Evolutionary conservation across 257 asterid genomes (phyloP), one percentile per base, ranked within the genome.

Genomic region (Echium plantagineum): DNA sequence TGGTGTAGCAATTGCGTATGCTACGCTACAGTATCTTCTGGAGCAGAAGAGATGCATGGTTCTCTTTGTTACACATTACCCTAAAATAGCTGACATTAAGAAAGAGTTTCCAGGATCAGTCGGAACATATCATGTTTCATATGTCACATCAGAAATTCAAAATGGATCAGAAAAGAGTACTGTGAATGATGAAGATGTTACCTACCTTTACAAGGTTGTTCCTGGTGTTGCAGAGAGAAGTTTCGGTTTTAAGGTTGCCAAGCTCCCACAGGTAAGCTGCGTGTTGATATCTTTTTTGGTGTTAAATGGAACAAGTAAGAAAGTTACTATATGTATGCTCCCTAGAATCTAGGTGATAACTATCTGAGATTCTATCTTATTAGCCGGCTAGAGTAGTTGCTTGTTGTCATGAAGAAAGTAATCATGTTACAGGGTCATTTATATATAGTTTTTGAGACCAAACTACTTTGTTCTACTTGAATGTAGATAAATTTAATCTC

Each of bases 1-100:
- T 28, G 98, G 98, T 10, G 95, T 91, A 55, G 90, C 98, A 60
- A 91, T 91, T 65, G 98, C 98, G 35, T 84, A 84, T 77, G 93
- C 98, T 12, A 84, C 96, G 5, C 65, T 91, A 60, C 94, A 77
- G 46, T 77, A 76, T 75, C 94, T 91, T 65, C 81, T 91, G 7
- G 71, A 84, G 72, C 83, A 62, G 66, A 85, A 80, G 69, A 79
- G 75, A 77, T 88, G 90, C 66, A 73, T 74, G 77, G 83, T 81
- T 61, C 93, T 91, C 60, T 91, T 85, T 66, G 98, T 91, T 69
- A 85, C 98, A 49, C 98, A 91, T 68, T 91, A 91, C 72, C 98
- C 95, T 51, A 89, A 88, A 71, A 78, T 91, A 71, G 78, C 68
- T n/a, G 80, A 67, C 66, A 78, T 91, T 66, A 72, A 69, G 71